phyloP scores from a whole-genome alignment of 495 filamentous ascomycete species.

The Parathielavia appendiculata region DNA sequence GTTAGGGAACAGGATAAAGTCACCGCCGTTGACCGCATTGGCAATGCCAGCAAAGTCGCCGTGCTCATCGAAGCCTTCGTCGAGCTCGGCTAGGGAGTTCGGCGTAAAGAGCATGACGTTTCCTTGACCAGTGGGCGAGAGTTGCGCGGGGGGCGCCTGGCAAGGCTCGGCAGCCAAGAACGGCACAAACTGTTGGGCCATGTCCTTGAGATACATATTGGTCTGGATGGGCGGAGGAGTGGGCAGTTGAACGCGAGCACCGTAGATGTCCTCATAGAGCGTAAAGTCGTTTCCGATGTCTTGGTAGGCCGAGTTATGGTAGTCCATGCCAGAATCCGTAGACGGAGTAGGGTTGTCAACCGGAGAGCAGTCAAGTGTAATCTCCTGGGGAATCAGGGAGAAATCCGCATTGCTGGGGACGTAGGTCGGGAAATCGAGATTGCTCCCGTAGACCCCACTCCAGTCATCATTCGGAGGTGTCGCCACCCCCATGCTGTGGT shows the following conservation, averaged over 20 bases:
- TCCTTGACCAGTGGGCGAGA: slow-evolving; percentile 59
- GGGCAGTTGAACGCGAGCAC: slow-evolving; percentile 42
- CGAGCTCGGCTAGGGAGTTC: slow-evolving; percentile 42
- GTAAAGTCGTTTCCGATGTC: slow-evolving; percentile 42
- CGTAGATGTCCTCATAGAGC: slow-evolving; percentile 54
- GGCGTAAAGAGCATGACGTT: slow-evolving; percentile 62
- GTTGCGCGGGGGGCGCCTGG: slow-evolving; percentile 42
- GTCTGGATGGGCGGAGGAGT: slow-evolving; percentile 36
- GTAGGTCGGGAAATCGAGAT: slow-evolving; percentile 42
- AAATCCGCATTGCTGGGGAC: slow-evolving; percentile 35
- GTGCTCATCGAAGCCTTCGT: slow-evolving; percentile 48
- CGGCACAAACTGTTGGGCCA: slow-evolving; percentile 32
- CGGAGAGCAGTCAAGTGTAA: slow-evolving; percentile 48
- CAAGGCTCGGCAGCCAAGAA: slow-evolving; percentile 33
- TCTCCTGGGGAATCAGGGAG: slow-evolving; percentile 37
- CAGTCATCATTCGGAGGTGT: slow-evolving; percentile 41
- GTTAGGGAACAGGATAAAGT: slow-evolving; percentile 34
- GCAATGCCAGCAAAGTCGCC: slow-evolving; percentile 24
- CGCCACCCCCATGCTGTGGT: slow-evolving; percentile 38
- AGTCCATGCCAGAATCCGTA: slow-evolving; percentile 40
- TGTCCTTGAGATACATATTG: slow-evolving; percentile 36
- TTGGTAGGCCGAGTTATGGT: slow-evolving; percentile 42
- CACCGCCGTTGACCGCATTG: slow-evolving; percentile 22
- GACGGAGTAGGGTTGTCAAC: slow-evolving; percentile 45
- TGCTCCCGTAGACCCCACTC: slow-evolving; percentile 29